A percentile compares a stretch with the other conserved stretches of the same genome.
Conservation (phyloP, 805 yeast genomes). For the Hanseniaspora vineae region DNA sequence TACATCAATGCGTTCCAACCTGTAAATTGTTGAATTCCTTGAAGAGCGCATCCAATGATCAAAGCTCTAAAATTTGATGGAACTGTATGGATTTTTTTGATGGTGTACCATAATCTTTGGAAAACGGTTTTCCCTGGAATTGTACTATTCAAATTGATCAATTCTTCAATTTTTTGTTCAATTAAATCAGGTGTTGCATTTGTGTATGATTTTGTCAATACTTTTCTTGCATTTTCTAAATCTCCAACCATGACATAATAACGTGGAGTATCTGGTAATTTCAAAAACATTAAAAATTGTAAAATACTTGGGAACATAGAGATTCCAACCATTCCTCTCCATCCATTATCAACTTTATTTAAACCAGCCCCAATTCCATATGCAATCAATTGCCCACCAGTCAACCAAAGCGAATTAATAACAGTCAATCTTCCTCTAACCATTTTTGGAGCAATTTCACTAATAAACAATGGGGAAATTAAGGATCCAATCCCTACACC, state of each 20-base stretch:
- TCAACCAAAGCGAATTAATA: conserved; percentile 76
- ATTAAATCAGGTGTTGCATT: conserved; percentile 53
- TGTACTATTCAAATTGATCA: conserved; percentile 23
- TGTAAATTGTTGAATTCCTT: conserved; percentile 92
- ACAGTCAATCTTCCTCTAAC: conserved; percentile 88
- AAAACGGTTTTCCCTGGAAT: conserved; percentile 36
- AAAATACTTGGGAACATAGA: conserved; percentile 76
- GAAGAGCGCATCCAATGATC: conserved; percentile 81
- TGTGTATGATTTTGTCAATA: conserved; percentile 48
- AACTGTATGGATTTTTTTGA: conserved; percentile 47
- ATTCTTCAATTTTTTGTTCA: conserved; percentile 54
- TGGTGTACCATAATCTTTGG: conserved; percentile 43
- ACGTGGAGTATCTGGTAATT: conserved; percentile 94
- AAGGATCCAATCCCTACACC: conserved; percentile 94
- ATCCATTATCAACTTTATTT: conserved; percentile 60
- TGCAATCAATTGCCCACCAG: conserved; percentile 92
- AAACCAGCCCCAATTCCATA: conserved; percentile 90
- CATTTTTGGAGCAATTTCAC: conserved; percentile 85
- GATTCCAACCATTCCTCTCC: conserved; percentile 87
- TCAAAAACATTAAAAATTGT: conserved; percentile 65
- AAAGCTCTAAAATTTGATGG: conserved; percentile 84
- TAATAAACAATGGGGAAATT: conserved; percentile 84
- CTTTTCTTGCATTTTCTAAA: conserved; percentile 50
- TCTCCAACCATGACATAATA: conserved; percentile 64
- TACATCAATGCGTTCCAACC: conserved; percentile 96